phyloP scores from a whole-genome alignment of 306 rosid species.

The barrel medic (Medicago truncatula) region MtrunA17r5.0-ANR NC_053042.1:56189001-56189500 shows the following conservation, averaged over 20 bases:
- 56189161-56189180: too few relatives aligned
- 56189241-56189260: too few relatives aligned
- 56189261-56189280: neutral
- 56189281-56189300: constrained; percentile 2
- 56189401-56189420: neutral
- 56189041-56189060: neutral
- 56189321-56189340: neutral
- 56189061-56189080: neutral
- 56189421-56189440: neutral
- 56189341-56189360: neutral
- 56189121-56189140: too few relatives aligned
- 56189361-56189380: constrained; percentile 16
- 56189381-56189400: neutral
- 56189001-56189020: neutral
- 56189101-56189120: too few relatives aligned
- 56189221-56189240: too few relatives aligned
- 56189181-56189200: too few relatives aligned
- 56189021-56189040: neutral
- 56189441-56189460: neutral
- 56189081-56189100: neutral
- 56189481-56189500: constrained; percentile 93
- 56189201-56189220: too few relatives aligned
- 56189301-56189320: neutral
- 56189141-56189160: too few relatives aligned
- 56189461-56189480: constrained; percentile 52